Evolutionary conservation across 2,329 filamentous ascomycete species (phyloP).

Genomic region (Incumbomyces lentus): DNA sequence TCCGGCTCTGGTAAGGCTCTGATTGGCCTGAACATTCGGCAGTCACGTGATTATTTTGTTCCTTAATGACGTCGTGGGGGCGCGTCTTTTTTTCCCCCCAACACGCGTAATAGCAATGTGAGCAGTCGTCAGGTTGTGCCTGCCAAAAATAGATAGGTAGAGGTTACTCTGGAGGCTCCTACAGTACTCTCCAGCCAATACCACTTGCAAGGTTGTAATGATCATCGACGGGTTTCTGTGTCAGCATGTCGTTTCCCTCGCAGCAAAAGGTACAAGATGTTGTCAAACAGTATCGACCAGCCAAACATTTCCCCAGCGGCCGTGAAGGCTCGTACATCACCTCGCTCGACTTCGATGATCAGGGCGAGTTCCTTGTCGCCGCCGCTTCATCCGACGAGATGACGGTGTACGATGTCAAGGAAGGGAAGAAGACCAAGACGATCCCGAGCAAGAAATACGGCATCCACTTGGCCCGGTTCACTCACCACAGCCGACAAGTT

Average conservation of each 20-base stretch:
- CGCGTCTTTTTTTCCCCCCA: no score
- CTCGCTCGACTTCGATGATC: conserved; percentile 93
- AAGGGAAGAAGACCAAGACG: conserved; percentile 79
- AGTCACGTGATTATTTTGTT: no score
- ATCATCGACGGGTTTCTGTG: no score
- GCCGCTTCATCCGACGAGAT: conserved; percentile 90
- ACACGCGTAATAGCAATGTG: no score
- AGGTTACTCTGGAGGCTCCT: no score
- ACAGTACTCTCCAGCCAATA: no score
- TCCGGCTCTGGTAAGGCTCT: no score
- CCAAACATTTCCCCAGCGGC: conserved; percentile 46
- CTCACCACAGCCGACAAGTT: conserved; percentile 80
- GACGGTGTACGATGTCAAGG: conserved; percentile 87
- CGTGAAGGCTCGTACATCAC: conserved; percentile 54
- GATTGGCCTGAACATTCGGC: no score
- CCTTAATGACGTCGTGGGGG: no score
- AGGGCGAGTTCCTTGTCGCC: conserved; percentile 82
- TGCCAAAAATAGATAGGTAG: no score
- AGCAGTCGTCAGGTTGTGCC: no score
- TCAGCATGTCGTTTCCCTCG: conserved; percentile 11
- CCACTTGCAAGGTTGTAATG: no score
- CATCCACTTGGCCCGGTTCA: conserved; percentile 86
- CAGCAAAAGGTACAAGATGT: conserved; percentile 63
- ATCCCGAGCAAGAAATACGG: conserved; percentile 95
- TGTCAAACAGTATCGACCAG: conserved; percentile 66